These are phyloP conservation scores for Diospyros kaki DNA, from an alignment of 148 eudicot genomes.

Conservation along the genomic window DNA sequence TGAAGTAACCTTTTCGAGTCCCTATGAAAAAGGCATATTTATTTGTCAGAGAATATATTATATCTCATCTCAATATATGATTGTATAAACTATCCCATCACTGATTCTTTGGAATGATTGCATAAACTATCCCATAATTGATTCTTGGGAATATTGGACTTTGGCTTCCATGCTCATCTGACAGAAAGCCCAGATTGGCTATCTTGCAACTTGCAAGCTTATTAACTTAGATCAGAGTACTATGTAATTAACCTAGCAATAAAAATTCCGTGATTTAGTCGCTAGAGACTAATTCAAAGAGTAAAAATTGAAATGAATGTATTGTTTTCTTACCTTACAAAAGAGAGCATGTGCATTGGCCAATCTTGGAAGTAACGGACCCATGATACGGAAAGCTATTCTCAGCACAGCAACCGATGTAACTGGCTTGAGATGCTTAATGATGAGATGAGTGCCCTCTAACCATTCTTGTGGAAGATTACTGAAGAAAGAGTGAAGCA, in stretches of 20 bases:
- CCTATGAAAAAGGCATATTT: no score
- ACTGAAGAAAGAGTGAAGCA: constrained; percentile 85
- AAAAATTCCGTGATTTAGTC: neutral
- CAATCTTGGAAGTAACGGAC: constrained; percentile 93
- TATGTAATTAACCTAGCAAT: neutral
- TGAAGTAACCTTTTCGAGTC: no score
- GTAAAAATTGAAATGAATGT: neutral
- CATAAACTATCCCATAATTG: neutral
- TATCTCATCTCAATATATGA: no score
- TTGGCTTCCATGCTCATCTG: neutral
- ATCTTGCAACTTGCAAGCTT: neutral
- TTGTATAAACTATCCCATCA: no score
- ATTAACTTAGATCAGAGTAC: neutral
- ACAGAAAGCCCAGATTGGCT: neutral
- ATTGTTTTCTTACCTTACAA: constrained; percentile 52
- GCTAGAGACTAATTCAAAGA: neutral
- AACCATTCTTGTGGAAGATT: constrained; percentile 98
- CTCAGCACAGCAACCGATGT: constrained; percentile 87
- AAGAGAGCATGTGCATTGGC: constrained; percentile 90
- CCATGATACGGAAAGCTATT: constrained; percentile 90
- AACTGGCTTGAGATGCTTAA: constrained; percentile 81
- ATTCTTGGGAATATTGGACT: neutral
- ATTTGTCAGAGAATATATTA: no score
- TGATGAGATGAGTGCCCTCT: constrained; percentile 74
- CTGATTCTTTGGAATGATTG: no score